Conservation (phyloP, 768 basidiomycete genomes). For the Obba rivulosa region DNA sequence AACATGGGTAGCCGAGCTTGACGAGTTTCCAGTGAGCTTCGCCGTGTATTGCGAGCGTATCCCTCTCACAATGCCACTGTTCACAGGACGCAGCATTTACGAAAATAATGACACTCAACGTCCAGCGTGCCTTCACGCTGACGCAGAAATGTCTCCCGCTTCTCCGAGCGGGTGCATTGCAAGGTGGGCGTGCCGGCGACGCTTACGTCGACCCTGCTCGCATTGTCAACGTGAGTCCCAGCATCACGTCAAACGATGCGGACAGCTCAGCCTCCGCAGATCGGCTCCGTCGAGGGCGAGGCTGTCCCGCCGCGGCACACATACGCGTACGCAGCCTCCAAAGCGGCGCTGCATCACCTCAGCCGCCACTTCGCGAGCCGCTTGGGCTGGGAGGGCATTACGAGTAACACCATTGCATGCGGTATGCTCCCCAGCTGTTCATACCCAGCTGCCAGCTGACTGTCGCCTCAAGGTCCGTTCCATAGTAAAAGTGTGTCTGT, state of each 20-base stretch:
- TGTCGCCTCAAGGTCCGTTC: conserved; percentile 18
- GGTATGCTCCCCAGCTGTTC: conserved; percentile 25
- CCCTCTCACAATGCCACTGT: no score
- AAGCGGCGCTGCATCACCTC: conserved; percentile 55
- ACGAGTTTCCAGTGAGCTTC: conserved; percentile 39
- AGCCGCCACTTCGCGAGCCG: conserved; percentile 52
- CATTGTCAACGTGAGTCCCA: conserved; percentile 49
- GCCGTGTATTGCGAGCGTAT: background rate
- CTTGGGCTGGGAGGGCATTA: conserved; percentile 52
- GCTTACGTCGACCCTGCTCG: conserved; percentile 42
- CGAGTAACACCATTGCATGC: conserved; percentile 60
- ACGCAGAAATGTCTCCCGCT: conserved; percentile 58
- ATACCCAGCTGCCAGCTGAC: background rate
- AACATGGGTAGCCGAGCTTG: conserved; percentile 43
- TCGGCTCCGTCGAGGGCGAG: conserved; percentile 57
- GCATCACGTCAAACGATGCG: background rate
- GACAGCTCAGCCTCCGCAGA: conserved; percentile 31
- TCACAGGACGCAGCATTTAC: conserved; percentile 51
- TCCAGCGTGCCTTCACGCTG: conserved; percentile 59
- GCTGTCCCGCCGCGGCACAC: conserved; percentile 52
- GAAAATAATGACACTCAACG: conserved; percentile 57
- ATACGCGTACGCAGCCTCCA: conserved; percentile 62
- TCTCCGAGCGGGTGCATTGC: conserved; percentile 39
- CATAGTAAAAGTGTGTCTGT: conserved; percentile 26
- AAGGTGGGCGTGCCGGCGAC: conserved; percentile 31